phyloP scores from a whole-genome alignment of 2,329 filamentous ascomycete species.

The Arthroderma uncinatum region DNA sequence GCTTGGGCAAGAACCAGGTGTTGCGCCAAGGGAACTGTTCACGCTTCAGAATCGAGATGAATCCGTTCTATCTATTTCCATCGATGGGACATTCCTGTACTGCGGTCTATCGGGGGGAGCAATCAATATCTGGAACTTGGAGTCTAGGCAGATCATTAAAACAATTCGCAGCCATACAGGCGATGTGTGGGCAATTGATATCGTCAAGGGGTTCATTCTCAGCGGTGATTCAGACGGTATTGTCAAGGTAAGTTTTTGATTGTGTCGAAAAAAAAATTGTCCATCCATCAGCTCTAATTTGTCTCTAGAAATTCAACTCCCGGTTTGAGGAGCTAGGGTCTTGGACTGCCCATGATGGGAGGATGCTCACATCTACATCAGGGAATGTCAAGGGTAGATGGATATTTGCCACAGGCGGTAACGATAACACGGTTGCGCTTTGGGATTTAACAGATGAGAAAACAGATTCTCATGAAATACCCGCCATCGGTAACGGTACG shows the following conservation, averaged over 20 bases:
- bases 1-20: slow-evolving; percentile 48
- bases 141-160: slow-evolving; percentile 80
- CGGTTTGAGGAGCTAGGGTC: slow-evolving; percentile 69
- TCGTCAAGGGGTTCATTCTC: slow-evolving; percentile 76
- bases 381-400: slow-evolving; percentile 58
- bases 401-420: slow-evolving; percentile 91
- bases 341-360: slow-evolving; percentile 75
- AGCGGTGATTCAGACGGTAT: slow-evolving; percentile 83
- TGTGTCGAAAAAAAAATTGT: too few species aligned
- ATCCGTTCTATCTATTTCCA: slow-evolving; percentile 62
- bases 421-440: slow-evolving; percentile 77
- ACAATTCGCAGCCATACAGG: slow-evolving; percentile 70
- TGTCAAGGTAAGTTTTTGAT: slow-evolving; percentile 65
- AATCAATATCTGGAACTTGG: slow-evolving; percentile 92
- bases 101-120: slow-evolving; percentile 78
- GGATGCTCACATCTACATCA: slow-evolving; percentile 74
- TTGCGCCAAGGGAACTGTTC: slow-evolving; percentile 60
- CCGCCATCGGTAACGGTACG: slow-evolving; percentile 48
- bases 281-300: slow-evolving; percentile 11
- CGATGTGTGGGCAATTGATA: slow-evolving; percentile 76
- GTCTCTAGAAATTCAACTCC: slow-evolving; percentile 55
- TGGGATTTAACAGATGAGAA: slow-evolving; percentile 63
- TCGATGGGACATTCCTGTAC: slow-evolving; percentile 88
- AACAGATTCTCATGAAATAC: slow-evolving; percentile 33
- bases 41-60: slow-evolving; percentile 52